Conservation (phyloP, 371 early-diverging fungal genomes). For the Apophysomyces ossiformis region DNA sequence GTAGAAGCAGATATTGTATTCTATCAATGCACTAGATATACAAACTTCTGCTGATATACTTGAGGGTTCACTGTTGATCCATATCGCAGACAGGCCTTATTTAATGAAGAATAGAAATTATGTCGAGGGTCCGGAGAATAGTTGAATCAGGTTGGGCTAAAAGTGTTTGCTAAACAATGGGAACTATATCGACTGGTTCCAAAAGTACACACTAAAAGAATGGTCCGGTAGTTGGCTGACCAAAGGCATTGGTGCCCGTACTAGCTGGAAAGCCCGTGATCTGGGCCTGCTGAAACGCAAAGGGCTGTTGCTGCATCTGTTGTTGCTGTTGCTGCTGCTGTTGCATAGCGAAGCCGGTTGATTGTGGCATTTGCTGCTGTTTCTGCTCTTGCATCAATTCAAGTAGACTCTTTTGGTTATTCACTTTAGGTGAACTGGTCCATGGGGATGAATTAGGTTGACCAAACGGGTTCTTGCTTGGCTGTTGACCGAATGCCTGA, state of each 20-base stretch:
- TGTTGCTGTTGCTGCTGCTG: slow-evolving; percentile 24
- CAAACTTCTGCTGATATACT: too few relatives aligned
- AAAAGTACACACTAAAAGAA: not conserved
- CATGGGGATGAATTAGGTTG: slow-evolving; percentile 23
- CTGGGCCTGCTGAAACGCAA: not conserved
- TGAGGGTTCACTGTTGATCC: too few relatives aligned
- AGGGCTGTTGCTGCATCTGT: not conserved
- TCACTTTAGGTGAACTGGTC: slow-evolving; percentile 18
- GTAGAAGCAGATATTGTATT: too few relatives aligned
- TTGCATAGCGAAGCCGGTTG: slow-evolving; percentile 9
- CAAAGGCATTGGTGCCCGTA: not conserved
- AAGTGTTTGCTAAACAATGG: too few relatives aligned
- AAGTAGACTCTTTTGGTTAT: slow-evolving; percentile 30
- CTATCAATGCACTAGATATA: too few relatives aligned
- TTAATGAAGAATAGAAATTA: too few relatives aligned
- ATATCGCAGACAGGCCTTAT: too few relatives aligned
- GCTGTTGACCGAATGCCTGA: slow-evolving; percentile 35
- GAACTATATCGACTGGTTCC: not conserved
- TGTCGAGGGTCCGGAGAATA: too few relatives aligned
- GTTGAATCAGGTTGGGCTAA: too few relatives aligned
- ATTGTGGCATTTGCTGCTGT: slow-evolving; percentile 27
- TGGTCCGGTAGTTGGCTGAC: slow-evolving; percentile 1
- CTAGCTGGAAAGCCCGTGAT: not conserved
- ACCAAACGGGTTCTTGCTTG: slow-evolving; percentile 48
- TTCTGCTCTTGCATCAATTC: slow-evolving; percentile 48